phyloP scores from a whole-genome alignment of 2,329 filamentous ascomycete species.

The Cordyceps sp. region DNA sequence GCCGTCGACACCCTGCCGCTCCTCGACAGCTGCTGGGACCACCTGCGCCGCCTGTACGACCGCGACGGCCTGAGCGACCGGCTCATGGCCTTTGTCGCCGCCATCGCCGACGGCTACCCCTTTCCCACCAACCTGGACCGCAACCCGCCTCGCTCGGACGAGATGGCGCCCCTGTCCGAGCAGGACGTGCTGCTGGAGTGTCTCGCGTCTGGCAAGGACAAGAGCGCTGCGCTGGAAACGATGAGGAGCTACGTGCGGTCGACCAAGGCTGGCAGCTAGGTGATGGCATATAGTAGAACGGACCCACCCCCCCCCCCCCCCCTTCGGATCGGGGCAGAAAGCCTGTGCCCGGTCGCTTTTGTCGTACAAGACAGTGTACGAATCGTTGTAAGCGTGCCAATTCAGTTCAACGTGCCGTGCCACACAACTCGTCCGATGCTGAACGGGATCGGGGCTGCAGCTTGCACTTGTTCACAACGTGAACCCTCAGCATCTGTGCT shows the following conservation, averaged over 20 bases:
- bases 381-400: no score
- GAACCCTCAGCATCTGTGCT: no score
- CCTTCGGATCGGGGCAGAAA: no score
- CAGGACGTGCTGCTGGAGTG: slow-evolving; percentile 30
- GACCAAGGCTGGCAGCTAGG: no score
- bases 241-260: slow-evolving; percentile 16
- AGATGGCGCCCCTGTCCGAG: slow-evolving; percentile 44
- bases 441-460: no score
- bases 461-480: no score
- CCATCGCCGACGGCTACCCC: slow-evolving; percentile 40
- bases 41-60: slow-evolving; percentile 14
- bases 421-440: no score
- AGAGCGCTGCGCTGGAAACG: slow-evolving; percentile 20
- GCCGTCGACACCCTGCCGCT: slow-evolving; percentile 30
- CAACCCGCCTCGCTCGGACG: slow-evolving; percentile 34
- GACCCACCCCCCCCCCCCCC: no score
- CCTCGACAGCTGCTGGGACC: slow-evolving; percentile 26
- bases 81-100: slow-evolving; percentile 28
- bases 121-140: slow-evolving; percentile 46
- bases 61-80: slow-evolving; percentile 20
- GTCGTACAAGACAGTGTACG: no score
- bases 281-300: no score
- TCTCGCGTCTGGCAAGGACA: slow-evolving; percentile 23
- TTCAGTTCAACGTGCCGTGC: no score
- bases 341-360: no score